Conservation (phyloP, 306 rosid genomes). For the Clitoria ternatea region DNA sequence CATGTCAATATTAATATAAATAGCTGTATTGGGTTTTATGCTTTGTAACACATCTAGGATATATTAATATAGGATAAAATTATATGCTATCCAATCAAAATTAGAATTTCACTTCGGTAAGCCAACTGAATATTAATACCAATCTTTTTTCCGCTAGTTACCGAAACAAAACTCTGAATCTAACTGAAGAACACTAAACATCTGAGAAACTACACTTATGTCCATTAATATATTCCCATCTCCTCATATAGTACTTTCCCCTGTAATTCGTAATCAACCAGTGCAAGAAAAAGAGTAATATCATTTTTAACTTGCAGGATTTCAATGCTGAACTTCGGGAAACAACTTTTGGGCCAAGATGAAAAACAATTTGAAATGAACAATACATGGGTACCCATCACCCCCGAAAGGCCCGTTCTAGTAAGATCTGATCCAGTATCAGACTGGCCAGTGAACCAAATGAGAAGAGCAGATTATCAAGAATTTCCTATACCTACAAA, state of each 20-base stretch:
- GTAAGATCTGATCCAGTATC: slow-evolving; percentile 22
- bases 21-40: not conserved
- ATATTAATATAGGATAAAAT: slow-evolving; percentile 1
- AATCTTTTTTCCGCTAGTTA: too few species aligned
- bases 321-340: slow-evolving; percentile 42
- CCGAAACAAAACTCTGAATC: too few species aligned
- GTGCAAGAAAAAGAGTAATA: too few species aligned
- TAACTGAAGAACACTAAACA: too few species aligned
- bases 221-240: slow-evolving; percentile 1
- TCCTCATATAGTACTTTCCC: not conserved
- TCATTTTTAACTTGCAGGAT: slow-evolving; percentile 24
- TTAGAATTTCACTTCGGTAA: too few species aligned
- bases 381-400: slow-evolving; percentile 47
- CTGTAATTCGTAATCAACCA: too few species aligned
- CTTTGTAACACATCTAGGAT: not conserved
- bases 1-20: not conserved
- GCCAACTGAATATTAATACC: too few species aligned
- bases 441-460: slow-evolving; percentile 28
- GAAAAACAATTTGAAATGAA: slow-evolving; percentile 27
- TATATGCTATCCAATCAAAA: too few species aligned
- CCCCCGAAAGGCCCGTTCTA: slow-evolving; percentile 45
- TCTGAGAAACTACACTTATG: too few species aligned
- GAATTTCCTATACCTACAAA: slow-evolving; percentile 24
- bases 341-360: slow-evolving; percentile 27
- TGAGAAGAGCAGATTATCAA: slow-evolving; percentile 27